Evolutionary conservation across 768 basidiomycete genomes (phyloP).

Genomic region (Boletus huronensis): DNA sequence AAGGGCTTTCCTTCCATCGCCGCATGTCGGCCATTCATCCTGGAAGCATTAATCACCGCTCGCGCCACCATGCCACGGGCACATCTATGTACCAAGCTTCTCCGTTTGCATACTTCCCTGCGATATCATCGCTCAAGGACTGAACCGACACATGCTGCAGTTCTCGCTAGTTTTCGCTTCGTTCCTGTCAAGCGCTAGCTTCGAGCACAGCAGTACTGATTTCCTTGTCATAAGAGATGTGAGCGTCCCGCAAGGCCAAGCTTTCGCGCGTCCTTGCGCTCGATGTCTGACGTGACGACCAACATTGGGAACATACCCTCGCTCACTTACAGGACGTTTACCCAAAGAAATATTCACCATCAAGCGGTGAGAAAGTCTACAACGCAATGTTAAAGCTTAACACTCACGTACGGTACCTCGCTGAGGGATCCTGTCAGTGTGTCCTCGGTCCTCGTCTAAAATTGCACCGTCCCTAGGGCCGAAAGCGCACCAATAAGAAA

Average conservation of each 20-base stretch:
- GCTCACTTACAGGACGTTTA: background rate
- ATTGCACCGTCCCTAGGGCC: background rate
- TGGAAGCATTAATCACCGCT: constrained; percentile 30
- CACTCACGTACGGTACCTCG: constrained; percentile 1
- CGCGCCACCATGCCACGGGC: constrained; percentile 27
- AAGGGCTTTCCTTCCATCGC: constrained; percentile 21
- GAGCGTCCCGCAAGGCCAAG: background rate
- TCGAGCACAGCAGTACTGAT: background rate
- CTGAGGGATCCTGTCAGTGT: background rate
- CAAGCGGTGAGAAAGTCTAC: constrained; percentile 20
- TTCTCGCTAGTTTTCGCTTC: constrained; percentile 11
- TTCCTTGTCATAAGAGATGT: constrained; percentile 1
- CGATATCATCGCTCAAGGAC: constrained; percentile 26
- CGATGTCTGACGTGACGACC: background rate
- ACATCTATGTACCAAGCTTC: constrained; percentile 19
- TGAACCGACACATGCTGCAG: constrained; percentile 10
- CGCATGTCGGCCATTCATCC: constrained; percentile 23
- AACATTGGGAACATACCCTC: background rate
- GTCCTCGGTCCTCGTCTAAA: background rate
- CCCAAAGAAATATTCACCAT: constrained; percentile 3
- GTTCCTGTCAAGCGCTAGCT: constrained; percentile 15
- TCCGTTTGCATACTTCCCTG: constrained; percentile 22
- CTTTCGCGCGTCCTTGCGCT: background rate
- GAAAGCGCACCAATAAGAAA: background rate
- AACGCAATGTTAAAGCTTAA: constrained; percentile 16